phyloP scores from a whole-genome alignment of 768 basidiomycete genomes.

The Lyophyllum semitale region DNA sequence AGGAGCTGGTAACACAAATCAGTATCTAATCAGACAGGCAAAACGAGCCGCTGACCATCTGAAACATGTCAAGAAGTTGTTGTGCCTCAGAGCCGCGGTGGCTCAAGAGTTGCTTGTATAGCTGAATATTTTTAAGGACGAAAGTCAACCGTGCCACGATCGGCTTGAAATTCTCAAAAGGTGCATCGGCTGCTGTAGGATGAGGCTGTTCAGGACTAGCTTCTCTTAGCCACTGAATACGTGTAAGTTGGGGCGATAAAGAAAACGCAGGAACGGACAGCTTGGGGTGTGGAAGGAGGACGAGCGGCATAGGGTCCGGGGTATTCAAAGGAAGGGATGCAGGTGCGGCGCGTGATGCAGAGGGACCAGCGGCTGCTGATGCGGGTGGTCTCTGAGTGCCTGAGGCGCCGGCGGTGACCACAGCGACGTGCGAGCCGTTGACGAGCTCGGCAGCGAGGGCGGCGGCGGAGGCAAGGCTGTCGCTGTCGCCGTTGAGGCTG shows the following conservation, averaged over 20 bases:
- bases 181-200: too few species aligned
- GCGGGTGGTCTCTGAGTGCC: constrained; percentile 8
- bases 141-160: background rate
- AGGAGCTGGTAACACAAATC: background rate
- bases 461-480: constrained; percentile 46
- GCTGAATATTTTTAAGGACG: background rate
- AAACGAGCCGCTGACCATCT: constrained; percentile 8
- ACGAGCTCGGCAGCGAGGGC: constrained; percentile 66
- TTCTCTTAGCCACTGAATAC: too few species aligned
- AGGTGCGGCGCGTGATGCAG: constrained; percentile 67
- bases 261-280: too few species aligned
- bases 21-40: background rate
- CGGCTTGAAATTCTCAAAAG: background rate
- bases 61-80: constrained; percentile 9
- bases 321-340: too few species aligned
- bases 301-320: too few species aligned
- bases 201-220: too few species aligned
- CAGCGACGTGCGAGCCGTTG: constrained; percentile 48
- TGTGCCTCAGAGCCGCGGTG: background rate
- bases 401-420: constrained; percentile 18
- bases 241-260: too few species aligned
- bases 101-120: constrained; percentile 1
- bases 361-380: constrained; percentile 22
- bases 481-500: constrained; percentile 41
- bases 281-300: too few species aligned